phyloP scores from a whole-genome alignment of 2,329 filamentous ascomycete species.

The Fusarium albidum region DNA sequence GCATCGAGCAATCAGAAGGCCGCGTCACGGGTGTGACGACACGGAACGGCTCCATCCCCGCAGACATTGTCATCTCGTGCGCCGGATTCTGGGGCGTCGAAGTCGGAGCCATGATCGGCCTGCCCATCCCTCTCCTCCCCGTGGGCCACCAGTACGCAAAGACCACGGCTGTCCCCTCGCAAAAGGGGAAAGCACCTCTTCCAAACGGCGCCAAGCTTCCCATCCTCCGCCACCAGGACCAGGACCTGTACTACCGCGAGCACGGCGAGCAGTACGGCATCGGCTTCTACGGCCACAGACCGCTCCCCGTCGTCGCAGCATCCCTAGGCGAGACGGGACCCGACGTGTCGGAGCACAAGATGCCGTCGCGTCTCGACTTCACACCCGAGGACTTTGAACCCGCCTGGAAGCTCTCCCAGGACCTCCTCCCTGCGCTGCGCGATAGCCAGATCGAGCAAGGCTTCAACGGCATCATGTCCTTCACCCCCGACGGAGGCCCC shows the following conservation, averaged over 20 bases:
- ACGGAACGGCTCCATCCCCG: slow-evolving; percentile 56
- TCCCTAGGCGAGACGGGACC: slow-evolving; percentile 60
- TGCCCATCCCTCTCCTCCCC: slow-evolving; percentile 66
- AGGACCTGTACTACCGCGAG: slow-evolving; percentile 71
- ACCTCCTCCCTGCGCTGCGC: slow-evolving; percentile 61
- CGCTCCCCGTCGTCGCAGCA: slow-evolving; percentile 66
- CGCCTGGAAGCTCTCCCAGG: slow-evolving; percentile 64
- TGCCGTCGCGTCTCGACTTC: slow-evolving; percentile 70
- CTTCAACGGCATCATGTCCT: slow-evolving; percentile 73
- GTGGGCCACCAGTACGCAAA: slow-evolving; percentile 72
- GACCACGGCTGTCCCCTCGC: slow-evolving; percentile 60
- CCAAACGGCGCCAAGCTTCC: slow-evolving; percentile 62
- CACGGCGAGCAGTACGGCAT: slow-evolving; percentile 70
- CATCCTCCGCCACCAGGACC: slow-evolving; percentile 69
- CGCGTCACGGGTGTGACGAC: slow-evolving; percentile 66
- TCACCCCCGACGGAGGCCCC: slow-evolving; percentile 70
- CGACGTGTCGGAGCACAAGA: slow-evolving; percentile 64
- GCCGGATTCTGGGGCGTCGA: slow-evolving; percentile 74
- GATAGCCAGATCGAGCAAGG: slow-evolving; percentile 63
- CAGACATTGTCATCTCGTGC: slow-evolving; percentile 69
- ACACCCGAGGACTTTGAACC: slow-evolving; percentile 67
- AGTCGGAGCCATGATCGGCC: slow-evolving; percentile 66
- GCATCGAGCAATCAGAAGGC: slow-evolving; percentile 57
- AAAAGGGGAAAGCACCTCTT: slow-evolving; percentile 44
- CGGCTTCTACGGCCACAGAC: slow-evolving; percentile 69